Evolutionary conservation across 228 moss, liverwort and hornwort species (phyloP), one percentile per base, ranked within the genome.

Genomic region (Sphagnum magellanicum): DNA sequence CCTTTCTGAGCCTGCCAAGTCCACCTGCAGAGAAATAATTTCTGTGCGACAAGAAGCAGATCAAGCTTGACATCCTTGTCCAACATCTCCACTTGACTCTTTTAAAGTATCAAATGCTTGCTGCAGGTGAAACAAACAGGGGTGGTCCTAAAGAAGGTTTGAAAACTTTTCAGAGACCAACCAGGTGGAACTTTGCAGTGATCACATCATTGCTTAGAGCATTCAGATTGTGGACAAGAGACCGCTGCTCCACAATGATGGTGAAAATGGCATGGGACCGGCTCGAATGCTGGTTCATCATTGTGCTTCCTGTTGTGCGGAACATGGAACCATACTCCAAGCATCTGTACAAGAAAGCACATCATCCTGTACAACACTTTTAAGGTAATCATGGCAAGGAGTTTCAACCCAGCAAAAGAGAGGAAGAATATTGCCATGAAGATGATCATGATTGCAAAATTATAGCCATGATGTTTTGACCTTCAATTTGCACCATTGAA

Each of bases 251-350:
- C 5, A 83, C 79, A 55, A 83, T 83, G 49, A 83, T 83, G 8
- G 83, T 83, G 79, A 83, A 83, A 51, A 83, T 83, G 32, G 83
- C 83, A 64, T 83, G 83, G 63, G 83, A 83, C 65, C 83, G 74
- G 59, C 83, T 83, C 69, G 83, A 83, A 61, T 83, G 83, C 57
- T 76, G 74, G 66, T 83, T 83, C 83, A 83, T 83, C 55, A 83
- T 61, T 14, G 83, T 83, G 71, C 83, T 83, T 50, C 83, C 83
- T 58, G 83, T 83, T 47, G 79, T 83, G 53, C 83, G 76, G 62
- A 83, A 83, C 50, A 83, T 68, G 13, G 83, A 83, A n/a, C 83
- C 83, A 70, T 83, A 76, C 69, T 83, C 79, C 71, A 83, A 72
- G 61, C 79, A 79, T 71, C 82, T 82, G 75, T 60, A 67, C 50